Evolutionary conservation across 75 land plant genomes (phyloP), one percentile per base, ranked within the genome.

Genomic region (Sequoia sempervirens): DNA sequence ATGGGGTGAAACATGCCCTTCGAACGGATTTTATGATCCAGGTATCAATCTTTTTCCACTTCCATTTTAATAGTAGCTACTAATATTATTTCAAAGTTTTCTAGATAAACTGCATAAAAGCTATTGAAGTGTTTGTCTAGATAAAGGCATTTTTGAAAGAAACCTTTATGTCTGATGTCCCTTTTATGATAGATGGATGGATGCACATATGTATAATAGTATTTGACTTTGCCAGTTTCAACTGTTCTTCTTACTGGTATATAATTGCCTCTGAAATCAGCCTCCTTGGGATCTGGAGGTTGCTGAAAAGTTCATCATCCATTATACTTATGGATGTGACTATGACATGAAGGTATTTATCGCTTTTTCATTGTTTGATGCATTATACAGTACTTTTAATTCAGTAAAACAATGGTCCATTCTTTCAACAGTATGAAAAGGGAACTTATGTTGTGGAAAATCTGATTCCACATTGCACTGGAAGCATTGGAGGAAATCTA

Each of bases 281-380:
- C 99, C 99, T 45, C 99, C 99, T 38, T 98, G 95, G 97, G 99
- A 98, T 81, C 84, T 87, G 46, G 90, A 90, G 81, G 79, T 96
- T 81, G 94, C 91, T 74, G 86, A 95, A 38, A 93, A 86, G 74
- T 93, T 85, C 90, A 98, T 98, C 36, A 95, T 98, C 40, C 99
- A 98, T 84, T 98, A 96, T 82, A 98, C 99, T 34, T 96, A 98
- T 86, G 97, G 99, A 54, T 96, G 99, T 82, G 99, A 98, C 85
- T 98, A 93, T 83, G 90, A 92, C 79, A 83, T 95, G 93, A 82
- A 91, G 97, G 99, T 97, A 82, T 40, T 69, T 58, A 30, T 52
- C 7, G 10, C 38, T 38, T 80, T 30, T 80, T 28, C 28, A 20
- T 23, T 9, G 5, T 46, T 38, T 1, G 47, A 46, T 81, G 11